A percentile compares a stretch with the other conserved stretches of the same genome.
Conservation (phyloP, 2,329 filamentous ascomycete genomes). For the Ascochyta pisi region DNA sequence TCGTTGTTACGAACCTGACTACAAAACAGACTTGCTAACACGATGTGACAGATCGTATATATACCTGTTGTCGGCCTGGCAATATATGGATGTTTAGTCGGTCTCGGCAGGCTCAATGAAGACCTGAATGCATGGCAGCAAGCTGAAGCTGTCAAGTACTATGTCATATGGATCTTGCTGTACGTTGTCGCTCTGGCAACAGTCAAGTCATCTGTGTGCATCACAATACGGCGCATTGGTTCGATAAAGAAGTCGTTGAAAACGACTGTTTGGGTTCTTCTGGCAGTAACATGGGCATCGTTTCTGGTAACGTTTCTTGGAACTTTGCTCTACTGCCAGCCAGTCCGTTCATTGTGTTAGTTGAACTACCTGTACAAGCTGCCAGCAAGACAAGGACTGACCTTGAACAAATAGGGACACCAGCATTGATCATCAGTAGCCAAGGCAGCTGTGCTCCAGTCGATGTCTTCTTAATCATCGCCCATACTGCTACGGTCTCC, state of each 20-base stretch:
- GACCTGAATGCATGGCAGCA: slow-evolving; percentile 26
- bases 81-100: slow-evolving; percentile 18
- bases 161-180: slow-evolving; percentile 30
- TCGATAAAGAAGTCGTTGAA: slow-evolving; percentile 21
- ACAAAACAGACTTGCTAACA: background rate
- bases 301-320: slow-evolving; percentile 27
- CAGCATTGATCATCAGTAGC: slow-evolving; percentile 11
- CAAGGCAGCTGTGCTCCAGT: slow-evolving; percentile 21
- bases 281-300: slow-evolving; percentile 23
- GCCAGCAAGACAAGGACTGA: background rate
- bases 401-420: slow-evolving; percentile 11
- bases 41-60: slow-evolving; percentile 14
- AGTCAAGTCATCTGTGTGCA: slow-evolving; percentile 28
- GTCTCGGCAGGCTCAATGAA: slow-evolving; percentile 19
- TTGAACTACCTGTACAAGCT: background rate
- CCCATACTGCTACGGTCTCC: slow-evolving; percentile 21
- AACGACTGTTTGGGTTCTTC: slow-evolving; percentile 17
- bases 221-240: slow-evolving; percentile 29
- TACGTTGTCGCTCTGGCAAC: slow-evolving; percentile 28
- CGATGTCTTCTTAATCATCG: slow-evolving; percentile 23
- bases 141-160: slow-evolving; percentile 24
- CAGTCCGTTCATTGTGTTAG: slow-evolving; percentile 7
- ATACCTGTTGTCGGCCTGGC: slow-evolving; percentile 16
- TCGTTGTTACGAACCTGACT: background rate
- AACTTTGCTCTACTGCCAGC: slow-evolving; percentile 23